Evolutionary conservation across 352 stramenopile species (phyloP).

Genomic region (Phytophthora brassicae): DNA sequence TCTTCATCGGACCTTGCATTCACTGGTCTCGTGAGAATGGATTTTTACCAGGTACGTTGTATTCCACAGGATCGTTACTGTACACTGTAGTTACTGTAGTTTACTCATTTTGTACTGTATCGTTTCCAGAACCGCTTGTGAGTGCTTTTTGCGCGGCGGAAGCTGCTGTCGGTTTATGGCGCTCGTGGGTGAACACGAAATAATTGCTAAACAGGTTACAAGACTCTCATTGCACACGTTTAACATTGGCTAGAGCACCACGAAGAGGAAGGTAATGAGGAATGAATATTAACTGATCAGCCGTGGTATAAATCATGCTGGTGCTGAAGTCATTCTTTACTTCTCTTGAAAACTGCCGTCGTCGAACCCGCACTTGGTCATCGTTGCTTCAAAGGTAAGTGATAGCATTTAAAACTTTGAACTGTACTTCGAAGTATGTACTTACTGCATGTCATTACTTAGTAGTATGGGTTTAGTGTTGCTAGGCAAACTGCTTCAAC

Average conservation of each 20-base stretch:
- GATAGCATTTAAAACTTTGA: too few species aligned
- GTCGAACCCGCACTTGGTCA: too few species aligned
- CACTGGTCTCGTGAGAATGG: slow-evolving; percentile 80
- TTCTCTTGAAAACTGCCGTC: too few species aligned
- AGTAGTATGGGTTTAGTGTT: neutral
- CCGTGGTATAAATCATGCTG: neutral
- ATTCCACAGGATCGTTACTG: neutral
- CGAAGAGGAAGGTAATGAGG: neutral
- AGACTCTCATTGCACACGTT: neutral
- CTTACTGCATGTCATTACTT: slow-evolving; percentile 6
- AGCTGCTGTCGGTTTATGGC: slow-evolving; percentile 68
- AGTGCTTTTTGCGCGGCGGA: slow-evolving; percentile 76
- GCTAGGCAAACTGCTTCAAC: slow-evolving; percentile 15
- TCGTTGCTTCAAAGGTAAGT: too few species aligned
- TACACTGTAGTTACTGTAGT: neutral
- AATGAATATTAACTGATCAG: neutral
- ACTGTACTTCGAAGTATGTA: too few species aligned
- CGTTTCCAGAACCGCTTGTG: slow-evolving; percentile 56
- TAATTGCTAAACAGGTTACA: slow-evolving; percentile 19
- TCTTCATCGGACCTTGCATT: slow-evolving; percentile 75
- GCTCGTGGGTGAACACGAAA: slow-evolving; percentile 62
- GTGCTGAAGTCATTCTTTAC: neutral
- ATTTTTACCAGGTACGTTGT: slow-evolving; percentile 57
- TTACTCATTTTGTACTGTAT: neutral
- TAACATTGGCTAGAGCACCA: neutral